phyloP scores from a whole-genome alignment of 495 filamentous ascomycete species.

The Xylaria grammica region DNA sequence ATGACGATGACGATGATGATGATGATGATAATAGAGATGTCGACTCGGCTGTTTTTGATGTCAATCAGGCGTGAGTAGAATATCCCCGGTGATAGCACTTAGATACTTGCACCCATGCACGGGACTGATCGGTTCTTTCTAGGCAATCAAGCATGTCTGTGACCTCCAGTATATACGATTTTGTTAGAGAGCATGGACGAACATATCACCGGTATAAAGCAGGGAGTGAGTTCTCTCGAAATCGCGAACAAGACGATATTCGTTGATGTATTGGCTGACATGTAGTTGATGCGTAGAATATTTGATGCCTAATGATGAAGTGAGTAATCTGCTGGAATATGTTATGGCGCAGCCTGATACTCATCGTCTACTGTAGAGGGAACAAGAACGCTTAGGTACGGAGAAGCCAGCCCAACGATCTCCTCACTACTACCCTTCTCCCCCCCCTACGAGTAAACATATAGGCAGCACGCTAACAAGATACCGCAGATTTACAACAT shows the following conservation, averaged over 20 bases:
- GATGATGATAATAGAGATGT: constrained; percentile 20
- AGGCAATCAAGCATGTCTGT: constrained; percentile 31
- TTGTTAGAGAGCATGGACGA: constrained; percentile 39
- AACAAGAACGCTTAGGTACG: constrained; percentile 26
- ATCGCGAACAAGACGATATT: background rate
- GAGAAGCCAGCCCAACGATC: background rate
- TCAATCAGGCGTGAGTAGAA: constrained; percentile 17
- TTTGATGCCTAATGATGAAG: constrained; percentile 37
- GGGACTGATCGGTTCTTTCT: background rate
- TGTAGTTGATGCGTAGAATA: constrained; percentile 30
- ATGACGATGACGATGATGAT: constrained; percentile 19
- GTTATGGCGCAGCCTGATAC: background rate
- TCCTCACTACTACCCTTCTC: background rate
- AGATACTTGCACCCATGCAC: background rate
- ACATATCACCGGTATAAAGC: constrained; percentile 45
- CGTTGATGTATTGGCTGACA: background rate
- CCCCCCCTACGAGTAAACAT: background rate
- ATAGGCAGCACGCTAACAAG: background rate
- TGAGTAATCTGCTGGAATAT: constrained; percentile 17
- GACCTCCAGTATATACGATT: constrained; percentile 34
- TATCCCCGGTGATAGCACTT: background rate
- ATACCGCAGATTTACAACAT: constrained; percentile 57
- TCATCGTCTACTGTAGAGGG: constrained; percentile 8
- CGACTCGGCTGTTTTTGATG: constrained; percentile 26
- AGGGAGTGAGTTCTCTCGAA: constrained; percentile 35